These are phyloP conservation scores for Panicum miliaceum DNA, from an alignment of 176 grass and related monocot species.

Conservation along the genomic window DNA sequence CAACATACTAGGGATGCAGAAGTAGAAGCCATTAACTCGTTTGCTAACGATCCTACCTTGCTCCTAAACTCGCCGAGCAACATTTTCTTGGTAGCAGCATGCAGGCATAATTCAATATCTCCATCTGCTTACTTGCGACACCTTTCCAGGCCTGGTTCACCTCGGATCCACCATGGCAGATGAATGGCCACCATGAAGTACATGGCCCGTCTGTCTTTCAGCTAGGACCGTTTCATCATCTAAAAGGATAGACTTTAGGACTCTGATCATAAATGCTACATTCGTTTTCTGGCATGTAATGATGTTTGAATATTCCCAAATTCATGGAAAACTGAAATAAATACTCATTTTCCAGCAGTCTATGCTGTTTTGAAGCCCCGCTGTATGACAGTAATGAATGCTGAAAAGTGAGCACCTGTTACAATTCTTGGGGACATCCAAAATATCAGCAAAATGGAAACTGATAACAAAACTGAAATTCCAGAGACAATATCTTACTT, in stretches of 20 bases:
- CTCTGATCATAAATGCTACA: background rate
- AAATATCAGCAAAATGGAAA: background rate
- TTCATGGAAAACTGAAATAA: background rate
- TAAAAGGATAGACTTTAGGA: background rate
- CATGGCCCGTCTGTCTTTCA: background rate
- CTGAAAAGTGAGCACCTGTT: background rate
- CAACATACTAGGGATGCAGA: background rate
- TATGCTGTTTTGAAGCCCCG: background rate
- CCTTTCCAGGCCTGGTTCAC: background rate
- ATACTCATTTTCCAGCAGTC: background rate
- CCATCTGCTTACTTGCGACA: background rate
- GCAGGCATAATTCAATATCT: background rate
- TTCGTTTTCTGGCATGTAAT: background rate
- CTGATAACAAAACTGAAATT: background rate
- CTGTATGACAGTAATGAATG: background rate
- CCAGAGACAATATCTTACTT: background rate
- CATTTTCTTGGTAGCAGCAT: background rate
- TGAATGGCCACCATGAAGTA: background rate
- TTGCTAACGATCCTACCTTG: background rate
- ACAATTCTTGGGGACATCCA: background rate
- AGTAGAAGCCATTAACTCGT: background rate
- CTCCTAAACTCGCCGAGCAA: background rate
- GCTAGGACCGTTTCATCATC: background rate
- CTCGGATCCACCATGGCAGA: background rate
- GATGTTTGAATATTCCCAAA: background rate